Base-by-base conservation (phyloP, 208 protist species). In the Novymonas esmeraldas region DNA sequence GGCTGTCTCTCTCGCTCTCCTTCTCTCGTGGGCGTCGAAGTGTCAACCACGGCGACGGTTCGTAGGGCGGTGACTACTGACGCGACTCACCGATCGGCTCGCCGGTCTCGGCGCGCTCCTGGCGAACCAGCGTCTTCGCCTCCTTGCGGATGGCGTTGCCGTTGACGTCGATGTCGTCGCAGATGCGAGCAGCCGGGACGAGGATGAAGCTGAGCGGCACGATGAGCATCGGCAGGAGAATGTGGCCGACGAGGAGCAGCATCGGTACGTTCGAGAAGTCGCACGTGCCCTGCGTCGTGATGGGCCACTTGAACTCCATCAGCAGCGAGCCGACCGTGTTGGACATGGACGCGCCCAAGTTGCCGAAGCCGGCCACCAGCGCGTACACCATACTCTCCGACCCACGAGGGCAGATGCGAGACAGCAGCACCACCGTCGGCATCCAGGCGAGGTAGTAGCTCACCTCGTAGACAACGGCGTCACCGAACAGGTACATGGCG, bases 311-410 rank as follows among this genome's bases (percentile, higher is more conserved):
- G 31, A 74, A 78, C 64, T 90, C 82, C 70, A 93, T 89, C 38
- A 93, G 51, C 11, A 88, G 61, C 39, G 81, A 75, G 14, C 82
- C 88, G n/a, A 92, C 64, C 11, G 75, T 76, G 52, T 28, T 65
- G 7, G 81, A 77, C 20, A 87, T 73, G 55, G 75, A 76, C 45
- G 57, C 64, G 22, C 89, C 92, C 24, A 97, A 75, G 78, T 94
- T 93, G 28, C 89, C 76, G 63, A 92, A 94, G 29, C 87, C 89
- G 16, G 90, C 89, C 39, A 97, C 74, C 22, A 95, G 68, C 26
- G 93, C 83, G 65, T 92, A 95, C 62, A 95, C 84, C 54, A 90
- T 89, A 10, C 61, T 72, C 73, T 97, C 92, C 42, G 89, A 84
- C 6, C 87, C 89, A 33, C 80, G 81, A 10, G 93, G 90, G 66